Evolutionary conservation across 2,329 filamentous ascomycete species (phyloP).

Genomic region (Arachnomyces sp.): DNA sequence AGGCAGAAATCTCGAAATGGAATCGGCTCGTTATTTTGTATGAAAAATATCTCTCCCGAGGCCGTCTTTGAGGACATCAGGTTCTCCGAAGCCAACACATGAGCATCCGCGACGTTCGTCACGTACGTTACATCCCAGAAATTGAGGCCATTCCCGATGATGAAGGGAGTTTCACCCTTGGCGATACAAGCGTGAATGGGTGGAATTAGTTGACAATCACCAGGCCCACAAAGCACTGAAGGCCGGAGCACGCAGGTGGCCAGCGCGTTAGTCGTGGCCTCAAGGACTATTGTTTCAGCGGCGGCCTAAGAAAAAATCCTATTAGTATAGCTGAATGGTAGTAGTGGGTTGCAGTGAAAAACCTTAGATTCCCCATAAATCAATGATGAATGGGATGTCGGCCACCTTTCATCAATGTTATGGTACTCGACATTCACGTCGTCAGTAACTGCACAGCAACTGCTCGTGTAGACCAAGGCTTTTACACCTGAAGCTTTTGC

Average conservation of each 20-base stretch:
- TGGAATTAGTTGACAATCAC: constrained; percentile 35
- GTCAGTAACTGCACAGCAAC: constrained; percentile 48
- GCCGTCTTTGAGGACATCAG: constrained; percentile 32
- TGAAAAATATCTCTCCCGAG: constrained; percentile 39
- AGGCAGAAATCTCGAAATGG: constrained; percentile 39
- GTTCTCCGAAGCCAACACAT: constrained; percentile 39
- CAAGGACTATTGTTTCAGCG: constrained; percentile 35
- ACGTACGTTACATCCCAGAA: constrained; percentile 40
- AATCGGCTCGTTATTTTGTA: constrained; percentile 41
- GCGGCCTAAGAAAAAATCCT: constrained; percentile 23
- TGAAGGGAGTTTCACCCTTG: constrained; percentile 35
- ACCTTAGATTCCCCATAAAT: constrained; percentile 41
- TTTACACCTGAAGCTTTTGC: constrained; percentile 38
- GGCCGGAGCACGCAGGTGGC: constrained; percentile 36
- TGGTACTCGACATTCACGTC: constrained; percentile 32
- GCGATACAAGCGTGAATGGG: constrained; percentile 38
- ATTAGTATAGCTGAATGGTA: constrained; percentile 8
- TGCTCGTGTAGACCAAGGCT: constrained; percentile 51
- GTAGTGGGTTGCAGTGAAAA: constrained; percentile 1
- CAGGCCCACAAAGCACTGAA: constrained; percentile 37
- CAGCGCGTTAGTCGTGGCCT: constrained; percentile 27
- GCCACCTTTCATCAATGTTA: constrained; percentile 36
- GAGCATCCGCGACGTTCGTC: constrained; percentile 38
- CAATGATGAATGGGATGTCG: constrained; percentile 28
- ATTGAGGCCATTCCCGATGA: constrained; percentile 35